phyloP scores from a whole-genome alignment of 768 basidiomycete genomes.

The Cyclocybe cylindracea region DNA sequence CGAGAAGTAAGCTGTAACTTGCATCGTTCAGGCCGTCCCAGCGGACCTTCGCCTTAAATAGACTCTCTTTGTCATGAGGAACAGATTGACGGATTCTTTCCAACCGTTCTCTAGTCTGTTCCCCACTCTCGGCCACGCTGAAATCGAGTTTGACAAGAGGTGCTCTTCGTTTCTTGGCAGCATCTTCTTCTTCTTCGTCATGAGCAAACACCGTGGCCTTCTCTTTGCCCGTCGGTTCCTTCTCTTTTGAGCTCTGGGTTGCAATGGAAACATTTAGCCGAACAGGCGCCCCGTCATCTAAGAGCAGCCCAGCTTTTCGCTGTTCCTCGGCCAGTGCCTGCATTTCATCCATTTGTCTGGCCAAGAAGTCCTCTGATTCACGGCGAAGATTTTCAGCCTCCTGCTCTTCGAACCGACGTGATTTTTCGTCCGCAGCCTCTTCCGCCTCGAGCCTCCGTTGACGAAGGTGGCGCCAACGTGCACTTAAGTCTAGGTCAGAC shows the following conservation, averaged over 20 bases:
- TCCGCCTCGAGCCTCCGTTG: slow-evolving; percentile 72
- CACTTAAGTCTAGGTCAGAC: slow-evolving; percentile 39
- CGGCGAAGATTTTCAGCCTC: slow-evolving; percentile 85
- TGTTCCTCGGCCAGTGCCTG: slow-evolving; percentile 90
- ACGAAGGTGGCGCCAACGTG: slow-evolving; percentile 84
- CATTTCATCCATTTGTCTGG: slow-evolving; percentile 95
- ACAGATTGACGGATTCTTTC: slow-evolving; percentile 76
- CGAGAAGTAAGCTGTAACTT: slow-evolving; percentile 24
- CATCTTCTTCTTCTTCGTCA: slow-evolving; percentile 89
- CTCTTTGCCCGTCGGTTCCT: slow-evolving; percentile 43
- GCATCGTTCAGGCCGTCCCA: slow-evolving; percentile 94
- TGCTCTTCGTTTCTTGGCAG: slow-evolving; percentile 76
- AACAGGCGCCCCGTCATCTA: slow-evolving; percentile 92
- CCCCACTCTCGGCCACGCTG: slow-evolving; percentile 76
- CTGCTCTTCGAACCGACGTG: slow-evolving; percentile 78
- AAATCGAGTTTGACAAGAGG: slow-evolving; percentile 92
- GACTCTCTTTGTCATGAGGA: slow-evolving; percentile 72
- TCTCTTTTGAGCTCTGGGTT: slow-evolving; percentile 46
- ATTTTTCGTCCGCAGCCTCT: slow-evolving; percentile 81
- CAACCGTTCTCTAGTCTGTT: slow-evolving; percentile 77
- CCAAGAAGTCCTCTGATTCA: slow-evolving; percentile 93
- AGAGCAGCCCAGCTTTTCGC: slow-evolving; percentile 83
- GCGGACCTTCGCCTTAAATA: slow-evolving; percentile 84
- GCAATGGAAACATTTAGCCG: slow-evolving; percentile 79
- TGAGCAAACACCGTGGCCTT: slow-evolving; percentile 71